Percentiles rank a stretch among this genome's conserved stretches.
These are phyloP conservation scores for Ophiostoma angusticollis DNA, from an alignment of 2,329 filamentous ascomycete species.

Conservation along the genomic window DNA sequence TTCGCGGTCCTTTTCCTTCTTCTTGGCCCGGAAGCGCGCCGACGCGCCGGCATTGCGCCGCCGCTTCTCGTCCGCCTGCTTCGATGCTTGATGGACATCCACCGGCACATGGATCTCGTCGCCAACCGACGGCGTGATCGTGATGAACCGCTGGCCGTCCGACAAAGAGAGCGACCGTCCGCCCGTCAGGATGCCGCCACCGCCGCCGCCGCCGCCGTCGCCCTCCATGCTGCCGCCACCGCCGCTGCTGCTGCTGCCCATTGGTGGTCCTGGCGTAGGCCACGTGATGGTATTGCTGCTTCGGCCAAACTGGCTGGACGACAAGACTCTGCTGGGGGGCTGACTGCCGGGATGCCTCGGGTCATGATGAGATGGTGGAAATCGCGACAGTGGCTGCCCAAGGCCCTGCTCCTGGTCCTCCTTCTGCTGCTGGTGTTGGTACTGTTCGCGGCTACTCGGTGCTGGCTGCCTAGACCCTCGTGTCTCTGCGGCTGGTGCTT, in stretches of 20 bases:
- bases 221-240: neutral
- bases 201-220: neutral
- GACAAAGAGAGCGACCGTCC: constrained; percentile 12
- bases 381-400: neutral
- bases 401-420: neutral
- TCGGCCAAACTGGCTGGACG: no score
- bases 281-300: no score
- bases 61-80: constrained; percentile 72
- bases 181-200: neutral
- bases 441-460: neutral
- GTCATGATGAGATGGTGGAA: neutral
- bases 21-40: constrained; percentile 64
- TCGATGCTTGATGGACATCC: constrained; percentile 70
- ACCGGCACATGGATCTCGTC: constrained; percentile 49
- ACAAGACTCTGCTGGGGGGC: neutral
- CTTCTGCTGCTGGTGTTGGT: constrained; percentile 3
- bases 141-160: constrained; percentile 20
- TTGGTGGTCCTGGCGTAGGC: no score
- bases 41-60: constrained; percentile 77
- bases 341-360: neutral
- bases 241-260: neutral
- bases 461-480: neutral
- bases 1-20: constrained; percentile 71
- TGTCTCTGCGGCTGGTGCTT: neutral
- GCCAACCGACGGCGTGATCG: constrained; percentile 25